A percentile compares a stretch with the other conserved stretches of the same genome.
Conservation (phyloP, 768 basidiomycete genomes). For the Leccinellum albellum region DNA sequence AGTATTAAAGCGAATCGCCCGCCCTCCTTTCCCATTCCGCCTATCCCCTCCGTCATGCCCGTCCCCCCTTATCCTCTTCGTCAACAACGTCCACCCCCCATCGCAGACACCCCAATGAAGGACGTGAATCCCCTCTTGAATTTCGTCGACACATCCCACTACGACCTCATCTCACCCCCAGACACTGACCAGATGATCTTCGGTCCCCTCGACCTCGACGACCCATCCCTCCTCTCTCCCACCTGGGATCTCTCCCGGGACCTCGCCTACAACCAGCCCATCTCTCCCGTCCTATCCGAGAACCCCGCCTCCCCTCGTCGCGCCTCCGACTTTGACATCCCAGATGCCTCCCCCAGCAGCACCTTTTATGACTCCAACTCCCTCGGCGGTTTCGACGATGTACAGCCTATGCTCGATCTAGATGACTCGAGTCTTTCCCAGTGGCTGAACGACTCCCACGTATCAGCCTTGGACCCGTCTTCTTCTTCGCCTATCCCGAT, state of each 20-base stretch:
- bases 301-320: constrained; percentile 39
- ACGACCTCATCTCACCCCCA: constrained; percentile 33
- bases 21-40: constrained; percentile 21
- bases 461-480: constrained; percentile 30
- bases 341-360: constrained; percentile 38
- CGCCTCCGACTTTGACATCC: constrained; percentile 38
- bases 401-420: constrained; percentile 37
- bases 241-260: constrained; percentile 29
- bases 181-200: constrained; percentile 35
- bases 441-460: constrained; percentile 65
- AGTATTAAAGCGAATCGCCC: constrained; percentile 37
- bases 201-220: constrained; percentile 34
- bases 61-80: constrained; percentile 37
- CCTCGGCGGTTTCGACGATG: constrained; percentile 31
- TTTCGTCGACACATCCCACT: constrained; percentile 41
- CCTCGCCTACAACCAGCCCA: constrained; percentile 37
- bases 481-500: constrained; percentile 64
- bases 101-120: constrained; percentile 27
- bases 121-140: constrained; percentile 27
- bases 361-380: constrained; percentile 33
- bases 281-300: constrained; percentile 38
- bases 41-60: constrained; percentile 39
- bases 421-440: constrained; percentile 43
- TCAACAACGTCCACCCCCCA: constrained; percentile 20
- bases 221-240: constrained; percentile 25